Evolutionary conservation across 1,139 yeast species (phyloP), one percentile per base, ranked within the genome.

Genomic region (Schwanniomyces etchellsii): DNA sequence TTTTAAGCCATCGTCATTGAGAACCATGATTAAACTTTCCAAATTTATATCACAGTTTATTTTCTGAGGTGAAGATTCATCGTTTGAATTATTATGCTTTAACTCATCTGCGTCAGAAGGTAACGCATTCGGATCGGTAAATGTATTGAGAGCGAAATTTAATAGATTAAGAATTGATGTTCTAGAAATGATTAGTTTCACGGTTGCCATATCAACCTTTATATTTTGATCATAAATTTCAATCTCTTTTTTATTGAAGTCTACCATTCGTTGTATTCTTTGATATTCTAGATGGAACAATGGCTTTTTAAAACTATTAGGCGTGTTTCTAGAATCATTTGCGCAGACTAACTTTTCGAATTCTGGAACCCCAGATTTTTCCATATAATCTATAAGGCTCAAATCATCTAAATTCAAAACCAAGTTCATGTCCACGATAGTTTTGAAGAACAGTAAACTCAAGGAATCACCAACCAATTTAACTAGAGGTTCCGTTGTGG

Each of bases 1-100:
- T 42, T 83, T 81, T 27, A 80, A 66, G 3, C 91, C 82, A 39
- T 86, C 95, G 46, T 91, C 97, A 49, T 85, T 84, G 28, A 93
- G 61, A 4, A 84, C 76, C 36, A 86, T 51, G 15, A 81, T 76
- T 11, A 91, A 74, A 47, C 95, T 81, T 34, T 80, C 86, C 48
- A 91, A 62, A 28, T 71, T 72, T 13, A 91, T 67, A 26, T 71
- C 67, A 25, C 89, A 80, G 34, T 78, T 77, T 27, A 86, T 81
- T 44, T 76, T 81, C 38, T 81, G 85, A 0, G 93, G 91, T 0
- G 85, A 69, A 11, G 68, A 63, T 7, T 69, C 74, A 16, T 60
- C 67, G n/a, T 59, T 54, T 20, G 70, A 70, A 40, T 72, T 70
- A 43, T 79, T 78, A 41, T 81, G 86, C 34, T 79, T 75, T 36